A percentile compares a stretch with the other conserved stretches of the same genome.
phyloP scores from a whole-genome alignment of 1,139 yeast genomes.

The Pichia sorboxylosa region DNA sequence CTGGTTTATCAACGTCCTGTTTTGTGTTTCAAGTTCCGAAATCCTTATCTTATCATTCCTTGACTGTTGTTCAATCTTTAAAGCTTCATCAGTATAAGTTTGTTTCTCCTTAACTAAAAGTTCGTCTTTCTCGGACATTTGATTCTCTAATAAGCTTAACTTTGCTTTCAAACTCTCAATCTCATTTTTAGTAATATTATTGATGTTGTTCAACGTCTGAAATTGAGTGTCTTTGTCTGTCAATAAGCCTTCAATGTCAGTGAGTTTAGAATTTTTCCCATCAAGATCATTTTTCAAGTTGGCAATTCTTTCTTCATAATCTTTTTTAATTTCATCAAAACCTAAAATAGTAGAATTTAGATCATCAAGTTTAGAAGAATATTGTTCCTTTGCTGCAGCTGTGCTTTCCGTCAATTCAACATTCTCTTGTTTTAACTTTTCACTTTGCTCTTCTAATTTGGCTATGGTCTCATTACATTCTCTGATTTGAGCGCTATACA shows the following conservation, averaged over 20 bases:
- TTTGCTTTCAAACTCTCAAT: conserved; percentile 27
- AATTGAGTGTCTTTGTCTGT: conserved; percentile 40
- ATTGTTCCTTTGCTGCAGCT: conserved; percentile 26
- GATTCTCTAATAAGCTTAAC: conserved; percentile 26
- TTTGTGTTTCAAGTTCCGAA: conserved; percentile 54
- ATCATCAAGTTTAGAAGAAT: conserved; percentile 27
- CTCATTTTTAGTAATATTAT: conserved; percentile 35
- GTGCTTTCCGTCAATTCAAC: conserved; percentile 17
- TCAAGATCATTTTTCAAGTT: conserved; percentile 13
- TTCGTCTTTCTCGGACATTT: conserved; percentile 20
- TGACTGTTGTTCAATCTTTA: conserved; percentile 43
- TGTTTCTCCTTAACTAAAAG: conserved; percentile 27
- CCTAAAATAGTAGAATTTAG: conserved; percentile 17
- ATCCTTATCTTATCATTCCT: conserved; percentile 33
- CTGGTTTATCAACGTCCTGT: conserved; percentile 57
- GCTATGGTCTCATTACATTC: conserved; percentile 17
- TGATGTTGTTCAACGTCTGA: conserved; percentile 39
- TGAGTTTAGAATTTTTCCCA: conserved; percentile 8
- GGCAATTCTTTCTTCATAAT: conserved; percentile 16
- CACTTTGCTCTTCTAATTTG: conserved; percentile 24
- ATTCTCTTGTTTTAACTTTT: conserved; percentile 18
- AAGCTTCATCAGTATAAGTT: conserved; percentile 34
- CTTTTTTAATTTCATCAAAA: conserved; percentile 17
- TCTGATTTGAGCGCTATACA: conserved; percentile 9
- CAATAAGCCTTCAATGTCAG: conserved; percentile 32